phyloP scores from a whole-genome alignment of 2,329 filamentous ascomycete genomes.

The Phoma sp. region DNA sequence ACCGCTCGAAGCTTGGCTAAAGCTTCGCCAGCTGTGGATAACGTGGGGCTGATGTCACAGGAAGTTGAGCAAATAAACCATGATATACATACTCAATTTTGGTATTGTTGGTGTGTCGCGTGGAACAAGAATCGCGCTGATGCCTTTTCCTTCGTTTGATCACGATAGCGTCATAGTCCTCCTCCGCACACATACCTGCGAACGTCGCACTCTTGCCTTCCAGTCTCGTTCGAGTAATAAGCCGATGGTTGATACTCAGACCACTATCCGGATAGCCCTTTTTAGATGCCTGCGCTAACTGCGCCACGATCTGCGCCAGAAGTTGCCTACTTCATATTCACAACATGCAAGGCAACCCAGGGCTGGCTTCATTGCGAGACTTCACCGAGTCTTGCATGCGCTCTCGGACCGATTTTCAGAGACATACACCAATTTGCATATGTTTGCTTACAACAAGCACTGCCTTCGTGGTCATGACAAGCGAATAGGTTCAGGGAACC shows the following conservation, averaged over 20 bases:
- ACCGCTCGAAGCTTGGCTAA: constrained; percentile 11
- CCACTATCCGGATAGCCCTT: not conserved
- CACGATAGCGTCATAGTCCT: not conserved
- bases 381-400: not conserved
- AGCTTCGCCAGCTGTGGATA: constrained; percentile 5
- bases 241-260: not conserved
- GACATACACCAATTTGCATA: not conserved
- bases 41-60: too few species aligned
- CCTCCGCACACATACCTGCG: not conserved
- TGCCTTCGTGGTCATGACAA: too few species aligned
- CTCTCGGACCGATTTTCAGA: not conserved
- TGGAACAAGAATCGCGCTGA: too few species aligned
- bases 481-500: not conserved
- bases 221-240: not conserved
- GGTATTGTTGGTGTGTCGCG: not conserved
- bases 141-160: not conserved
- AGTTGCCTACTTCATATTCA: not conserved
- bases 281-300: not conserved
- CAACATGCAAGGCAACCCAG: not conserved
- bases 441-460: not conserved
- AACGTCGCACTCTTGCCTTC: not conserved
- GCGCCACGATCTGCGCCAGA: not conserved
- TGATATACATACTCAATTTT: not conserved
- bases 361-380: not conserved
- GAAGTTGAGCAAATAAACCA: not conserved